Evolutionary conservation across 2,329 filamentous ascomycete species (phyloP), one percentile per base, ranked within the genome.

Genomic region (Exophiala oligosperma): DNA sequence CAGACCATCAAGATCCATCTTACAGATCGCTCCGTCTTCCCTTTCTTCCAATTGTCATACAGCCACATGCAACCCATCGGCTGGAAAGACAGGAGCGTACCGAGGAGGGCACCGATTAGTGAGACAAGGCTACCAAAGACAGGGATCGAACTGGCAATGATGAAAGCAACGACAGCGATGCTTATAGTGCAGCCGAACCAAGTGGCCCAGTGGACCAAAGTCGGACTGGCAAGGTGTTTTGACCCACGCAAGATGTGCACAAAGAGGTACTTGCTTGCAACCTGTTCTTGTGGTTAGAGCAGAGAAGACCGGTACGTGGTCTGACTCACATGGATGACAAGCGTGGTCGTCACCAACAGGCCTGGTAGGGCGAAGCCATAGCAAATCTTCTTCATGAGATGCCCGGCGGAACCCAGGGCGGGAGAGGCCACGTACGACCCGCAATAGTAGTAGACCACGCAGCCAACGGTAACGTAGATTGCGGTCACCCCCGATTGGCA

Each of bases 71-170:
- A 78, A 0, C 77, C 79, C 0, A 79, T 80, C 4, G 82, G 66
- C 1, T 70, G 71, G 21, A 83, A 72, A 1, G 76, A 78, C 47
- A 83, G 61, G 0, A 79, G 80, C 37, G 80, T 79, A 77, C 76
- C 24, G 81, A 28, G 26, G 12, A 83, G 57, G 28, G 74, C 76
- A 2, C 79, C 80, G 1, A 79, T 76, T 9, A 82, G 65, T 1
- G 78, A 76, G 17, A 82, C 62, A 21, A 83, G 64, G 63, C 77
- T 81, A 58, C 80, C 80, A 72, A 84, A 84, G 52, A 83, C 80
- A 0, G 81, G 81, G 32, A 84, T 81, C 0, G 77, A 78, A 14
- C 75, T 74, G 1, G 81, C 81, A 17, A 84, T 70, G 52, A 84
- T 68, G 63, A 81, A 84, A 5, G 78, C 72, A 21, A 81, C 65